Base-by-base conservation (phyloP, 2,329 filamentous ascomycete genomes). In the Trichophaea hybrida region DNA sequence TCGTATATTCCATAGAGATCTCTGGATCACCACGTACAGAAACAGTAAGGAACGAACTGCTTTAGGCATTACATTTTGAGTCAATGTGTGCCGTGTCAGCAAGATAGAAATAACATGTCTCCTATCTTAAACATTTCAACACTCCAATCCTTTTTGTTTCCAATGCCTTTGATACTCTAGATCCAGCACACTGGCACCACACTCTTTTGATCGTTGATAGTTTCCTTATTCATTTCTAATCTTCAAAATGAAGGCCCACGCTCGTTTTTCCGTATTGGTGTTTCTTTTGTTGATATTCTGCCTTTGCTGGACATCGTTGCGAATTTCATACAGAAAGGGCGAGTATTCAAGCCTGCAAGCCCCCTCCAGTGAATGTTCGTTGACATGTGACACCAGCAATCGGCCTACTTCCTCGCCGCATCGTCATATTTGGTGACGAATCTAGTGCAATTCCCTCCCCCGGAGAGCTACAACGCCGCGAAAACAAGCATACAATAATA, bases 381-480 rank as follows among this genome's bases (percentile, higher is more conserved):
- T 49, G 49, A 54, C 58, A 54, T 15, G 49, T 33, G n/a, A 6
- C 31, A 17, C 46, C 52, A 51, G 62, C 58, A 50, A 63, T 61
- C 46, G 62, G 62, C 43, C 55, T 57, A 24, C 50, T 64, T 48
- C 62, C 61, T 13, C 52, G 59, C 43, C 62, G 61, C 37, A 49
- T 64, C 13, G 43, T 64, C 32, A 49, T 64, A 7, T 64, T 64
- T 15, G 62, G 62, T 7, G 55, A 64, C 48, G 62, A 64, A 55
- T 59, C 58, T 48, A 63, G 62, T 55, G 56, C 60, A 12, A 63
- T 64, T 4, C 33, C 57, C 6, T 57, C 61, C 13, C 43, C 58
- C 35, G 55, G 40, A 15, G 15, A 35, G 13, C 43, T 59, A 13
- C 59, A 55, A 15, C 62, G 62, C 46, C 50, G 51, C 50, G 55